These are phyloP conservation scores for Phytophthora fragariae DNA, from an alignment of 352 stramenopile genomes.

Conservation along the genomic window DNA sequence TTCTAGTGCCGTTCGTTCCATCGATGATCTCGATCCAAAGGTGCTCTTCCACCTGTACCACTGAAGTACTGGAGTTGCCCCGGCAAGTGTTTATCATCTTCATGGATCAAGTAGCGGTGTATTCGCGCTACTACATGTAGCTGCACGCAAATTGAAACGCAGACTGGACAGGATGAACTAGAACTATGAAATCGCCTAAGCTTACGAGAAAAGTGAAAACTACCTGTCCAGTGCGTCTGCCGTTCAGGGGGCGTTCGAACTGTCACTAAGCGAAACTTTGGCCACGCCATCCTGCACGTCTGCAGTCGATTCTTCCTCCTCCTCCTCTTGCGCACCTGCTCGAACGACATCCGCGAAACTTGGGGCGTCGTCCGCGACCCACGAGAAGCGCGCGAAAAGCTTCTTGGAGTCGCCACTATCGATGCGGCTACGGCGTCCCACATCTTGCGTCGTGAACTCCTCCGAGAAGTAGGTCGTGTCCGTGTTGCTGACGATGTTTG, in stretches of 20 bases:
- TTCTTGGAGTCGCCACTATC: conserved; percentile 54
- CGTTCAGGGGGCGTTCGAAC: conserved; percentile 23
- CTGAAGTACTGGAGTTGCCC: too few species aligned
- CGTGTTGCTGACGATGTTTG: conserved; percentile 86
- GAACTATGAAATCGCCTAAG: conserved; percentile 20
- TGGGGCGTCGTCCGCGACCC: conserved; percentile 63
- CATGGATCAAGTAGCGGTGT: too few species aligned
- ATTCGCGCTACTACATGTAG: background rate
- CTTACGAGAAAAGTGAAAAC: conserved; percentile 32
- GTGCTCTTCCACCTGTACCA: too few species aligned
- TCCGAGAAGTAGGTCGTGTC: conserved; percentile 96
- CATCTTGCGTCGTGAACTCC: conserved; percentile 85
- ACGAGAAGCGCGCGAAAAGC: conserved; percentile 82
- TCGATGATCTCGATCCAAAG: too few species aligned
- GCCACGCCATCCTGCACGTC: conserved; percentile 24
- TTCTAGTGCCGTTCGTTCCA: too few species aligned
- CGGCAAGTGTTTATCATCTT: too few species aligned
- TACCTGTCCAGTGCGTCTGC: conserved; percentile 22
- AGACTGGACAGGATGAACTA: conserved; percentile 10
- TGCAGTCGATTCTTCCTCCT: conserved; percentile 20
- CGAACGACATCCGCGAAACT: conserved; percentile 68
- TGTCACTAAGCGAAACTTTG: conserved; percentile 29
- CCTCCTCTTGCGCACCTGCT: conserved; percentile 11
- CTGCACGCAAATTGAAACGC: conserved; percentile 9
- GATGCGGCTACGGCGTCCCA: conserved; percentile 62